Evolutionary conservation across 352 stramenopile species (phyloP).

Genomic region (Phytopythium kandeliae): DNA sequence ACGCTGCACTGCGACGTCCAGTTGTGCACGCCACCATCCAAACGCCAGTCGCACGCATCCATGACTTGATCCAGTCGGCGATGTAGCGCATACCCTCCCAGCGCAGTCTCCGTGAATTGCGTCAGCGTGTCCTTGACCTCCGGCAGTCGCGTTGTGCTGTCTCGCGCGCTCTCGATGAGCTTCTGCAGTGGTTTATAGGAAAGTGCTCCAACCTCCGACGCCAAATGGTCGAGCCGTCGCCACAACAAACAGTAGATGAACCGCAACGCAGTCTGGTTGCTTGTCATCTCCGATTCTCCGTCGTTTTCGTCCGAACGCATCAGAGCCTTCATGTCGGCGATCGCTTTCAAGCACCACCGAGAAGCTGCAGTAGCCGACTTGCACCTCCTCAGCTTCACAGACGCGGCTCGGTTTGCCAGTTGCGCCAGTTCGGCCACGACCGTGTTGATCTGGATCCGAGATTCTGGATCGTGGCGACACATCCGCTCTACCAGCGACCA

Average conservation of each 20-base stretch:
- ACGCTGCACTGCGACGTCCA: background rate
- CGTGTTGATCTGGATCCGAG: background rate
- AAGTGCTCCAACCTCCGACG: too few relatives aligned
- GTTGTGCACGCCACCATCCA: background rate
- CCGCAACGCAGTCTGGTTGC: too few relatives aligned
- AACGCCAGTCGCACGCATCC: background rate
- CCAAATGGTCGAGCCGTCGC: background rate
- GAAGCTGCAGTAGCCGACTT: background rate
- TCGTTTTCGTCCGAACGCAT: too few relatives aligned
- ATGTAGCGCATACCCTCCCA: slow-evolving; percentile 5
- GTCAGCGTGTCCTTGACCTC: background rate
- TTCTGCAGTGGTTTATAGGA: too few relatives aligned
- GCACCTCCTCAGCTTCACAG: too few relatives aligned
- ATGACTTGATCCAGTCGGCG: slow-evolving; percentile 4
- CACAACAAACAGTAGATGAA: too few relatives aligned
- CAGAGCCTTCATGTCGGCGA: too few relatives aligned
- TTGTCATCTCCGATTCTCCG: too few relatives aligned
- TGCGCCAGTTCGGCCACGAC: slow-evolving; percentile 1
- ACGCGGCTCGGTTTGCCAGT: too few relatives aligned
- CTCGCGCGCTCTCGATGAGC: background rate
- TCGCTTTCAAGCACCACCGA: background rate
- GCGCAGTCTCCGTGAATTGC: slow-evolving; percentile 2
- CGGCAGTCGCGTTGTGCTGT: background rate
- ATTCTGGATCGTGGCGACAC: background rate
- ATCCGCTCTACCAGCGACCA: background rate